These are phyloP conservation scores for Biscogniauxia mediterranea DNA, from an alignment of 2,329 filamentous ascomycete genomes.

Conservation along the genomic window DNA sequence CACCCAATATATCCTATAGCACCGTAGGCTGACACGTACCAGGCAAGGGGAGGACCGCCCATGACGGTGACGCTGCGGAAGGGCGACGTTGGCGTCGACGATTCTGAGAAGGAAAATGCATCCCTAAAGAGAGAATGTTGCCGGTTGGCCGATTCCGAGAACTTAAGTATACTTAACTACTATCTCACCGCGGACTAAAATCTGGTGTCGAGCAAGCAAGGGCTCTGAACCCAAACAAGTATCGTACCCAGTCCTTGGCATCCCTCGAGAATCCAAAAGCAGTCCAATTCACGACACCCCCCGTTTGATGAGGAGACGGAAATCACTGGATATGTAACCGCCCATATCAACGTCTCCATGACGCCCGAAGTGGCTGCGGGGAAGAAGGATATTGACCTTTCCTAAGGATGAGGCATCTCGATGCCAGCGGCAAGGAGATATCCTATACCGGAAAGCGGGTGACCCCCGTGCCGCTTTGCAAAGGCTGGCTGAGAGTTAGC, in stretches of 20 bases:
- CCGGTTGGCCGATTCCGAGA: conserved; percentile 64
- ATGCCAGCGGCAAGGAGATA: conserved; percentile 53
- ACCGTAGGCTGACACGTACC: conserved; percentile 56
- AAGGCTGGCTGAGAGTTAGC: conserved; percentile 62
- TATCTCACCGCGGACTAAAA: conserved; percentile 51
- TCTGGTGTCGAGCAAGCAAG: conserved; percentile 38
- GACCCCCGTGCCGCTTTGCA: conserved; percentile 61
- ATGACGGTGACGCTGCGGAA: conserved; percentile 63
- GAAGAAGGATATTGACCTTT: conserved; percentile 58
- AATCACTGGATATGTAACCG: conserved; percentile 66
- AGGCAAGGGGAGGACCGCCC: conserved; percentile 57
- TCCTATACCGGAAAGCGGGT: conserved; percentile 63
- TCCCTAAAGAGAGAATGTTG: conserved; percentile 57
- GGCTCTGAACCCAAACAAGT: conserved; percentile 38
- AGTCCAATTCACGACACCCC: conserved; percentile 55
- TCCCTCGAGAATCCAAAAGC: conserved; percentile 50
- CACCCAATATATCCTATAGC: too few species aligned
- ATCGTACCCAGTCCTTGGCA: conserved; percentile 59
- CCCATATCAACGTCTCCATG: conserved; percentile 63
- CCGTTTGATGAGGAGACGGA: conserved; percentile 64
- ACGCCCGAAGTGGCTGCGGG: conserved; percentile 48
- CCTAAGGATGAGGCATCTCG: conserved; percentile 59
- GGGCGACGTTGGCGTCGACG: conserved; percentile 65
- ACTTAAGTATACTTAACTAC: conserved; percentile 61
- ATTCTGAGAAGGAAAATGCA: conserved; percentile 56